Conservation (phyloP, 2,329 filamentous ascomycete genomes). For the Aspergillus pseudoviridinutans region DNA sequence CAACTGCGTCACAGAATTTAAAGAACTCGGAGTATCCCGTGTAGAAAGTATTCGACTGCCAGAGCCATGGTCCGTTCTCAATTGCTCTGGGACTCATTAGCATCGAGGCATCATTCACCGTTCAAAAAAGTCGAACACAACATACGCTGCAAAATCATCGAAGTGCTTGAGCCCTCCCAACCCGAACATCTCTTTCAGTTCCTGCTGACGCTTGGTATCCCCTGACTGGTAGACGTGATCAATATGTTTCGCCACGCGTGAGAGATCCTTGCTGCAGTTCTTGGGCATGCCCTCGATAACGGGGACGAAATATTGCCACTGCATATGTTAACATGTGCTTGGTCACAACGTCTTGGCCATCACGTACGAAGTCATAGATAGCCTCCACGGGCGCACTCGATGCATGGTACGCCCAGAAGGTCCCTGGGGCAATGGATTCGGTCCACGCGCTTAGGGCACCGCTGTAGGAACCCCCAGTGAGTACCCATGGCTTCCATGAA, state of each 20-base stretch:
- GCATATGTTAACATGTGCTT: neutral
- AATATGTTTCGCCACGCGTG: slow-evolving; percentile 52
- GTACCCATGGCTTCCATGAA: slow-evolving; percentile 49
- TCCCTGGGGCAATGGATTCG: slow-evolving; percentile 50
- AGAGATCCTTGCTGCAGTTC: slow-evolving; percentile 55
- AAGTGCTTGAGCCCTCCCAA: slow-evolving; percentile 48
- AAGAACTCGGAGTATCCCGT: slow-evolving; percentile 45
- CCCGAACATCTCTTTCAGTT: slow-evolving; percentile 52
- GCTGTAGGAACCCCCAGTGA: slow-evolving; percentile 53
- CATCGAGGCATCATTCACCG: neutral
- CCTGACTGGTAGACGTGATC: slow-evolving; percentile 47
- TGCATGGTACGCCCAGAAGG: slow-evolving; percentile 59
- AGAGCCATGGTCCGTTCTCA: slow-evolving; percentile 54
- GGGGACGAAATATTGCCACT: slow-evolving; percentile 56
- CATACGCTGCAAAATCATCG: slow-evolving; percentile 50
- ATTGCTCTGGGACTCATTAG: slow-evolving; percentile 37
- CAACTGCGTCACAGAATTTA: slow-evolving; percentile 50
- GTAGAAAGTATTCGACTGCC: slow-evolving; percentile 54
- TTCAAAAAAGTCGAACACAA: neutral
- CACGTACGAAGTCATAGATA: slow-evolving; percentile 48
- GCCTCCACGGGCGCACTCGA: slow-evolving; percentile 55
- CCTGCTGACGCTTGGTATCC: slow-evolving; percentile 37
- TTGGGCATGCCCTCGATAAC: slow-evolving; percentile 56
- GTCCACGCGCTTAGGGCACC: slow-evolving; percentile 56
- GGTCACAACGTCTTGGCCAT: neutral